Percentiles rank a stretch among this genome's conserved stretches.
Conservation (phyloP, 257 asterid genomes). For the Salvia rosmarinus region DNA sequence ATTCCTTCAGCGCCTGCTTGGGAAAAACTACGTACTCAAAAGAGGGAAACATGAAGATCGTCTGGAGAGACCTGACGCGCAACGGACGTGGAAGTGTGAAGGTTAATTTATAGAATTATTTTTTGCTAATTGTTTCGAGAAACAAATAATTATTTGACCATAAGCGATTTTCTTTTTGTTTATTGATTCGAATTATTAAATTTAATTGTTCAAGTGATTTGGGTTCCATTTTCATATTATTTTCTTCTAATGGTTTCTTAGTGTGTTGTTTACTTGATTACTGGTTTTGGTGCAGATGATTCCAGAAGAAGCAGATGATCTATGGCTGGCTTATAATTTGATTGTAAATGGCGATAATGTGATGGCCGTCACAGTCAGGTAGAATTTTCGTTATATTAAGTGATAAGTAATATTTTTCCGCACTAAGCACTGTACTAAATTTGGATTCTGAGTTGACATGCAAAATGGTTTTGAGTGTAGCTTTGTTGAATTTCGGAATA, state of each 20-base stretch:
- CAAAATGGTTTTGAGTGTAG: not conserved
- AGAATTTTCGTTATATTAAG: not conserved
- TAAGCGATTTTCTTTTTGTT: not conserved
- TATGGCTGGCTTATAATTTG: slow-evolving; percentile 86
- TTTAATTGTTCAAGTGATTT: not conserved
- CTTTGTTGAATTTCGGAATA: slow-evolving; percentile 13
- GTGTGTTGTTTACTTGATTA: slow-evolving; percentile 29
- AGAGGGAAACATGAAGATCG: slow-evolving; percentile 64
- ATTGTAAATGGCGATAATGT: slow-evolving; percentile 76
- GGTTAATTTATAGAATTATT: slow-evolving; percentile 41
- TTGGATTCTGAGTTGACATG: not conserved
- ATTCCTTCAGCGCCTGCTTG: not conserved
- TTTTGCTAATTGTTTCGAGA: not conserved
- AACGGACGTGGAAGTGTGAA: slow-evolving; percentile 84
- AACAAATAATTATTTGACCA: not conserved
- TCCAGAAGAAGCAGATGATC: slow-evolving; percentile 92
- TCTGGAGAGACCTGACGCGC: slow-evolving; percentile 43
- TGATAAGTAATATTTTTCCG: not conserved
- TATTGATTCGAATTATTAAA: not conserved
- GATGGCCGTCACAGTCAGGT: slow-evolving; percentile 80
- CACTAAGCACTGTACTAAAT: not conserved
- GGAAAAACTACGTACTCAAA: not conserved
- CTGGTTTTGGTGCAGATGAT: slow-evolving; percentile 58
- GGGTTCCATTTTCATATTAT: not conserved
- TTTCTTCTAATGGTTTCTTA: too few species aligned